Conservation (phyloP, 768 basidiomycete species). For the Cubamyces lactineus region DNA sequence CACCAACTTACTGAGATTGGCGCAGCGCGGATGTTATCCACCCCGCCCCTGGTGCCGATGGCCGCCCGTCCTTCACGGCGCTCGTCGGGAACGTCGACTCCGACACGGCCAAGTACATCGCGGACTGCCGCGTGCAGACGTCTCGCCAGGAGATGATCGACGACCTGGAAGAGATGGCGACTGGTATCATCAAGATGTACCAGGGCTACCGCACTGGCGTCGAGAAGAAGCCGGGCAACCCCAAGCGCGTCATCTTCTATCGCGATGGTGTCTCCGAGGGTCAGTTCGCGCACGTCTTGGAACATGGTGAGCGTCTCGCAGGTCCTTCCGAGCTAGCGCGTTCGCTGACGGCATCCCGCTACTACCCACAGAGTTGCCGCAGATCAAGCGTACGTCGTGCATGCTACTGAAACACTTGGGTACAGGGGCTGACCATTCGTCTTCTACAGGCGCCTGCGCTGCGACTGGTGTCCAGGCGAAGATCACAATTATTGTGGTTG, state of each 20-base stretch:
- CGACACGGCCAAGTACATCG: slow-evolving; percentile 70
- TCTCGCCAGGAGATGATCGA: slow-evolving; percentile 79
- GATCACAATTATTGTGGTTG: slow-evolving; percentile 80
- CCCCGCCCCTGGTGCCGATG: slow-evolving; percentile 78
- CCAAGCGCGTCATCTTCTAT: slow-evolving; percentile 77
- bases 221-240: slow-evolving; percentile 55
- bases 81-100: slow-evolving; percentile 82
- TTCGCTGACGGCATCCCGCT: neutral
- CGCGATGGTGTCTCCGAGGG: slow-evolving; percentile 65
- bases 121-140: slow-evolving; percentile 63
- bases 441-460: slow-evolving; percentile 58
- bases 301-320: slow-evolving; percentile 47
- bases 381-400: slow-evolving; percentile 21
- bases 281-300: slow-evolving; percentile 52
- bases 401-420: neutral
- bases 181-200: slow-evolving; percentile 55
- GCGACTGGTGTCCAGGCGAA: slow-evolving; percentile 60
- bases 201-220: slow-evolving; percentile 56
- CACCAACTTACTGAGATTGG: neutral
- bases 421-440: slow-evolving; percentile 9
- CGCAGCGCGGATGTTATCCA: slow-evolving; percentile 78
- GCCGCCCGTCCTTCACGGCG: slow-evolving; percentile 79
- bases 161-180: slow-evolving; percentile 67
- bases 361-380: slow-evolving; percentile 21
- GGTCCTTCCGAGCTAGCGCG: slow-evolving; percentile 1